These are phyloP conservation scores for Emmonsiellopsis sp. DNA, from an alignment of 2,329 filamentous ascomycete species.

Conservation along the genomic window DNA sequence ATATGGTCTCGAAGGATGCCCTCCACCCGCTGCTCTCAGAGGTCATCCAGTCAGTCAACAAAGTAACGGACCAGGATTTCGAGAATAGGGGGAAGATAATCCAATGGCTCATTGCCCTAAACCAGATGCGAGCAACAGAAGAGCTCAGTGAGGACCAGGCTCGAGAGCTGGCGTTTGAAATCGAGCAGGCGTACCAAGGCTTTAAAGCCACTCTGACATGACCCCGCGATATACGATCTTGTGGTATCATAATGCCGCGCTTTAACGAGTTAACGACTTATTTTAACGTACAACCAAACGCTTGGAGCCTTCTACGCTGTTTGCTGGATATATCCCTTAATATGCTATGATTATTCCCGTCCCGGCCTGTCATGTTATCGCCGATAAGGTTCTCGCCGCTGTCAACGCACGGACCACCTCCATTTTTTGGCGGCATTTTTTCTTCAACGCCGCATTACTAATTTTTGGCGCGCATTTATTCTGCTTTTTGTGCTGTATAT, in stretches of 20 bases:
- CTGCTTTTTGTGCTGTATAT: constrained; percentile 11
- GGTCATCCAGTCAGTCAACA: constrained; percentile 94
- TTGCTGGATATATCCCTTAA: background rate
- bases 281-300: background rate
- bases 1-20: constrained; percentile 87
- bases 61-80: constrained; percentile 91
- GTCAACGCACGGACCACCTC: constrained; percentile 6
- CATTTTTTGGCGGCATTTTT: constrained; percentile 3
- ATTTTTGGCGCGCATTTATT: constrained; percentile 10
- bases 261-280: background rate
- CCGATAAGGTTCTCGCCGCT: background rate
- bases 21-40: constrained; percentile 92
- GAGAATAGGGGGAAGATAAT: constrained; percentile 95
- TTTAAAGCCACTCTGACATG: constrained; percentile 72
- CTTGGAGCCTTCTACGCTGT: background rate
- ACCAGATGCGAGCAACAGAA: constrained; percentile 95
- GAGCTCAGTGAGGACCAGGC: constrained; percentile 81
- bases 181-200: constrained; percentile 86
- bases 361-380: background rate
- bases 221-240: constrained; percentile 4
- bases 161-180: constrained; percentile 82
- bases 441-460: constrained; percentile 12
- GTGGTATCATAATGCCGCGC: background rate
- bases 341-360: background rate
- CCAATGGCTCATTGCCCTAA: constrained; percentile 93